phyloP scores from a whole-genome alignment of 2,329 filamentous ascomycete genomes.

The Elsinoe batatas region DNA sequence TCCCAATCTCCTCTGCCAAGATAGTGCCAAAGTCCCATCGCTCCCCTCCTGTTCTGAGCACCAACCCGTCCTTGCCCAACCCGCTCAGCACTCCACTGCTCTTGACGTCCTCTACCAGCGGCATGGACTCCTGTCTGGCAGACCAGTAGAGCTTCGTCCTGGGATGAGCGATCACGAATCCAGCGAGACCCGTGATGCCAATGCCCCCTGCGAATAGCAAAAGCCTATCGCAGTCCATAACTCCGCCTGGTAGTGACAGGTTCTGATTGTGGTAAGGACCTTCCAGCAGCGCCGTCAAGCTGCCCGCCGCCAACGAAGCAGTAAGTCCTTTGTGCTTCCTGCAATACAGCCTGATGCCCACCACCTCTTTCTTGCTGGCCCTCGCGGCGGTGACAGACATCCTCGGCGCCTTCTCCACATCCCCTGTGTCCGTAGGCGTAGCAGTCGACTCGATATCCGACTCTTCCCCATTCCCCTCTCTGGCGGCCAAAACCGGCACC shows the following conservation, averaged over 20 bases:
- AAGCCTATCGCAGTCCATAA: neutral
- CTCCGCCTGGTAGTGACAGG: neutral
- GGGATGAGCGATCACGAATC: neutral
- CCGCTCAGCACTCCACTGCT: neutral
- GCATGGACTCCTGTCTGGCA: neutral
- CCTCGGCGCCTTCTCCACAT: neutral
- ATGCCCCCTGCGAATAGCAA: neutral
- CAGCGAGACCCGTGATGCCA: neutral
- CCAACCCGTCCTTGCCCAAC: neutral
- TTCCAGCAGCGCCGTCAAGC: neutral
- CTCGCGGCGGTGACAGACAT: neutral
- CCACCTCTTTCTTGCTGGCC: neutral
- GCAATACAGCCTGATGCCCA: conserved; percentile 3
- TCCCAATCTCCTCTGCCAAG: neutral
- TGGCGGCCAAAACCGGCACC: conserved; percentile 13
- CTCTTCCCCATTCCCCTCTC: neutral
- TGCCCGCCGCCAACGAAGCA: neutral
- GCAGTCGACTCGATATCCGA: neutral
- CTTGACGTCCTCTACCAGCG: conserved; percentile 6
- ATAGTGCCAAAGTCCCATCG: neutral
- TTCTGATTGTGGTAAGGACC: conserved; percentile 4
- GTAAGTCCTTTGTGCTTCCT: conserved; percentile 3
- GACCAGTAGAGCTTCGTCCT: conserved; percentile 11
- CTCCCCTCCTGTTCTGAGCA: neutral
- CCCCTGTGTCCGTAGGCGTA: neutral